Percentiles rank a stretch among this genome's conserved stretches.
phyloP scores from a whole-genome alignment of 2,329 filamentous ascomycete genomes.

The Apiospora kogelbergensis region DNA sequence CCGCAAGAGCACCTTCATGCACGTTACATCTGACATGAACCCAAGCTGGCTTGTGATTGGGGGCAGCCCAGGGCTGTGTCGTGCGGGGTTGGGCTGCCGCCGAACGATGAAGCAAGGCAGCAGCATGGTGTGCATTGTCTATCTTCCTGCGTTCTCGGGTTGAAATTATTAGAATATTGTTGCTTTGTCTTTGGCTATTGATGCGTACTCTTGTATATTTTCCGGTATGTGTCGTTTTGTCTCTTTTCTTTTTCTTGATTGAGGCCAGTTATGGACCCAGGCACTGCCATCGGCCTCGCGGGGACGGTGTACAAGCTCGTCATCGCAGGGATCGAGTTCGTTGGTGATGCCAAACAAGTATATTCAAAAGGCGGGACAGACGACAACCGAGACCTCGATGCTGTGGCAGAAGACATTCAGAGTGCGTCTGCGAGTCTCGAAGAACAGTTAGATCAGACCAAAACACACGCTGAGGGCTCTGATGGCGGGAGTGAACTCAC shows the following conservation, averaged over 20 bases:
- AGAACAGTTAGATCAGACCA: conserved; percentile 14
- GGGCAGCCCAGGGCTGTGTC: neutral
- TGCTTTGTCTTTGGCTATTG: neutral
- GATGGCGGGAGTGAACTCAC: neutral
- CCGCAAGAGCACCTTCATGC: neutral
- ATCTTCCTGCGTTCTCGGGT: neutral
- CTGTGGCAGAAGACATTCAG: conserved; percentile 18
- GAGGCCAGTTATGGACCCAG: conserved; percentile 15
- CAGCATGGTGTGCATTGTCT: neutral
- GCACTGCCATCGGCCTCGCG: conserved; percentile 18
- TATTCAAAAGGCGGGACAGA: conserved; percentile 20
- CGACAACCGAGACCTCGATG: conserved; percentile 18
- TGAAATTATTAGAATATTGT: neutral
- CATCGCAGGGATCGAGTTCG: conserved; percentile 21
- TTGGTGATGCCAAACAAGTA: conserved; percentile 23
- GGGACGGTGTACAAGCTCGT: conserved; percentile 21
- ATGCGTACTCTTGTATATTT: neutral
- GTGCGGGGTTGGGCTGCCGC: neutral
- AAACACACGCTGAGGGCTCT: neutral
- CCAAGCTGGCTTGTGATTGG: neutral
- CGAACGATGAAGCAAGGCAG: neutral
- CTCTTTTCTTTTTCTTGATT: neutral
- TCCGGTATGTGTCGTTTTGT: too few species aligned
- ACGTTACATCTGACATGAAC: neutral
- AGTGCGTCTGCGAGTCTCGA: conserved; percentile 17